Base-by-base conservation (phyloP, 2,329 filamentous ascomycete species). In the Scedosporium minutisporum region DNA sequence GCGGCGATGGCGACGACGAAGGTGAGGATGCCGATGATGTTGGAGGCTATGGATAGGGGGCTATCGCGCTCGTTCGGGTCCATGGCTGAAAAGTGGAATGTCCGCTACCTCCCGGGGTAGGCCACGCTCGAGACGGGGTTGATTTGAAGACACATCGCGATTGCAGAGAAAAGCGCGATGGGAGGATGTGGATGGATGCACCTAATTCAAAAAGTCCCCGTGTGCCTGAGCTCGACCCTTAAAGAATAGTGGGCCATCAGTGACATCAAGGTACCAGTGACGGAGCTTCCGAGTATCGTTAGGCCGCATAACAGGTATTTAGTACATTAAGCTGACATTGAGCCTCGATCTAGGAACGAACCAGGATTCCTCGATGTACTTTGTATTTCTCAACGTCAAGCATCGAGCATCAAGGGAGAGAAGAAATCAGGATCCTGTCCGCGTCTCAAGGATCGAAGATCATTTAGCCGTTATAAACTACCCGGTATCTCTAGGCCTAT, bases 1-100 rank as follows among this genome's bases (percentile, higher is more conserved):
- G 77, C 77, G 0, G 73, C 64, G 55, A 80, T 75, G 53, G 77
- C 78, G n/a, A 77, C 73, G 33, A 80, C 68, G 63, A 81, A 80
- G 6, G 78, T 81, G 27, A 80, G 69, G 51, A 81, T 79, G 63
- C 78, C 77, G 2, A 76, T 71, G 53, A 80, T 65, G 63, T 73
- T 78, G 61, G 78, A 72, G 4, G 74, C 74, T 57, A 77, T 75
- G 55, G 76, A 80, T 25, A 81, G 71, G 4, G 77, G 78, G 29
- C 76, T 76, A 69, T 81, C 77, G 12, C 23, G 18, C 51, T 55
- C 51, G 21, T 55, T 27, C 18, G 23, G 18, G 51, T 55, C 51
- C 51, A 55, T 55, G 12, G 46, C 44, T 21, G 44, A 38, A 38
- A 38, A 10, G 33, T 6, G 33, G 10, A 10, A 4, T 38, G 33